Base-by-base conservation (phyloP, 805 yeast species). In the Myxozyma neglecta region DNA sequence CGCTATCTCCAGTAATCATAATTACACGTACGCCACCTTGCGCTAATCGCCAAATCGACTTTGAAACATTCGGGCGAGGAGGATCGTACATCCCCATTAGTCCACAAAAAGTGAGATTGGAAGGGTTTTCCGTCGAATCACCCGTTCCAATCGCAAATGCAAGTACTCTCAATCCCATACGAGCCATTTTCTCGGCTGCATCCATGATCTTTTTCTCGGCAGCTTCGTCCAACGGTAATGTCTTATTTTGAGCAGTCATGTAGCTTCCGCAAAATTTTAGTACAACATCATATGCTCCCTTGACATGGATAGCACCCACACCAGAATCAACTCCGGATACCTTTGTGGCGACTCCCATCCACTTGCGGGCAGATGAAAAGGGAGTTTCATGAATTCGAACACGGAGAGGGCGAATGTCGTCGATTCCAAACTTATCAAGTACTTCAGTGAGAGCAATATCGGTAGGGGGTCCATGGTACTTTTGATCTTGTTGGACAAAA, bases 11-110 rank as follows among this genome's bases (percentile, higher is more conserved):
- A 8, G 99, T 94, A 66, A 94, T 93, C 98, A 94, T 94, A 55
- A 94, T 89, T n/a, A 94, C 90, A 71, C 90, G 96, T 46, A 94
- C 99, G 48, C 98, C 97, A 64, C 98, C 97, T 71, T 85, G 85
- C 79, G 91, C 80, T 60, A 94, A 80, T 66, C 85, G 80, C 43
- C 88, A 82, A 60, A 94, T 83, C 1, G 97, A 88, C 53, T 80
- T 78, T 53, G 84, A 82, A 3, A 94, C 98, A 64, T 87, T 85
- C 9, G 92, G 88, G 71, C 99, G 84, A 60, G 99, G 99, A 9
- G 99, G 99, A 76, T 94, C 99, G 70, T 90, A 90, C 96, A 94
- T 91, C 59, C 97, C 98, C 66, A 90, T 80, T 49, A 94, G 76
- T 11, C 99, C 99, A 67, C 89, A 82, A 71, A 93, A 93, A 1